These are phyloP conservation scores for Globisporangium polare DNA, from an alignment of 352 stramenopile genomes.

Conservation along the genomic window DNA sequence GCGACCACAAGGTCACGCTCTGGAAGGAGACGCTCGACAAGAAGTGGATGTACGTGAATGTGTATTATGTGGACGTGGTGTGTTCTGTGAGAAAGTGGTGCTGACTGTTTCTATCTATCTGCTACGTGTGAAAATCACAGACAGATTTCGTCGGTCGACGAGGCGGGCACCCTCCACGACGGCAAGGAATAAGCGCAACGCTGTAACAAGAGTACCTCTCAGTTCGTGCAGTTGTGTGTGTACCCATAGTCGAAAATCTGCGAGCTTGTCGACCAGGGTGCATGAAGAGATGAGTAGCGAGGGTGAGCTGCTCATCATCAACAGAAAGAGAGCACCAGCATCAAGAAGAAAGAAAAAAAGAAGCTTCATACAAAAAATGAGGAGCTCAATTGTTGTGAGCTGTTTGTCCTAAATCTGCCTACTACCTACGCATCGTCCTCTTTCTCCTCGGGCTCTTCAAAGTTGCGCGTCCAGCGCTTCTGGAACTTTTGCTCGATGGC, in stretches of 20 bases:
- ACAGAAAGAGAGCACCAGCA: neutral
- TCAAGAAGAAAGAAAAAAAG: neutral
- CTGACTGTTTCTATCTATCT: constrained; percentile 16
- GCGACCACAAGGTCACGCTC: constrained; percentile 96
- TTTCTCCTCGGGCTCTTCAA: constrained; percentile 28
- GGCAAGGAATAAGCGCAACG: constrained; percentile 61
- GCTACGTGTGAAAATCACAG: constrained; percentile 21
- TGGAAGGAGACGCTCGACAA: constrained; percentile 98
- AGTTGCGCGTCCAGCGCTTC: constrained; percentile 65
- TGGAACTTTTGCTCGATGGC: constrained; percentile 65
- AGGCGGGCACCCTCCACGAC: constrained; percentile 77
- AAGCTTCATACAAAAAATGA: neutral
- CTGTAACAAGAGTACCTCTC: too few species aligned
- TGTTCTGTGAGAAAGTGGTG: neutral
- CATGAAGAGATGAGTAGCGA: neutral
- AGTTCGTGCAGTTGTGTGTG: too few species aligned
- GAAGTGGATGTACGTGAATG: constrained; percentile 88
- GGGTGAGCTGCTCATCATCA: neutral
- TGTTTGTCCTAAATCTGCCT: neutral
- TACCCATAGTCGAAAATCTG: too few species aligned
- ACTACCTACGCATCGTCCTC: constrained; percentile 7
- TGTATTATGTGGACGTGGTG: neutral
- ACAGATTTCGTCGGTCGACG: constrained; percentile 89
- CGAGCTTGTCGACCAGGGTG: neutral
- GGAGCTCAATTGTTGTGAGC: neutral